Evolutionary conservation across 805 yeast genomes (phyloP), one percentile per base, ranked within the genome.

Genomic region (Kockiozyma suomiensis): DNA sequence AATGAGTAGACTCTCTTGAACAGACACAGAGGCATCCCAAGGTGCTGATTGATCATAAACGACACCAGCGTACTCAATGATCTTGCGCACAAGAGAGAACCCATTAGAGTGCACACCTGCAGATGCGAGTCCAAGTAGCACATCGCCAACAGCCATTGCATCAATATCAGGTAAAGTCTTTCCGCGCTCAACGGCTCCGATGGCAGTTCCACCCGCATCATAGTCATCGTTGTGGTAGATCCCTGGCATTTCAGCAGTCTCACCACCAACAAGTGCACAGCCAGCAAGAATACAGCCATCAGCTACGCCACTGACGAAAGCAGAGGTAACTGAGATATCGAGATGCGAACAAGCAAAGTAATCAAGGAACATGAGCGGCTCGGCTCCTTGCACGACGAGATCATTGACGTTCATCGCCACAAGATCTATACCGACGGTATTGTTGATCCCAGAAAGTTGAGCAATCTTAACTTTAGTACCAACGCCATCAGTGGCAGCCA

Each of bases 351-450:
- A 88, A 17, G 99, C 99, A 75, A 88, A 94, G 78, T 94, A 94
- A 77, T 94, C 99, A 67, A 94, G 81, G 79, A 94, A 94, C 73
- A 94, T 82, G 69, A 94, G 81, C 52, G 99, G 97, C 76, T 94
- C 99, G 35, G 99, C 99, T 72, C 99, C 99, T 79, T 96, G 99
- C 21, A 94, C 99, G 57, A 94, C 90, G 70, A 94, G 81, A 76
- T 94, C 99, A 72, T 94, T 94, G 43, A 94, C 99, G 73, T 92
- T 96, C 99, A 94, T 94, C 61, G 98, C 99, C 53, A 94, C 99
- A 65, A 94, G 82, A 76, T 94, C 99, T 68, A 94, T 90, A 73
- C 99, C 99, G 46, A 94, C 99, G n/a, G 99, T 93, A 73, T 90
- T 85, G 73, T 96, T 98, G 59, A 88, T 88, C 69, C 86, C 79